Evolutionary conservation across 1,284 basidiomycete species (phyloP), one percentile per base, ranked within the genome.

Genomic region (Trametes sp.): DNA sequence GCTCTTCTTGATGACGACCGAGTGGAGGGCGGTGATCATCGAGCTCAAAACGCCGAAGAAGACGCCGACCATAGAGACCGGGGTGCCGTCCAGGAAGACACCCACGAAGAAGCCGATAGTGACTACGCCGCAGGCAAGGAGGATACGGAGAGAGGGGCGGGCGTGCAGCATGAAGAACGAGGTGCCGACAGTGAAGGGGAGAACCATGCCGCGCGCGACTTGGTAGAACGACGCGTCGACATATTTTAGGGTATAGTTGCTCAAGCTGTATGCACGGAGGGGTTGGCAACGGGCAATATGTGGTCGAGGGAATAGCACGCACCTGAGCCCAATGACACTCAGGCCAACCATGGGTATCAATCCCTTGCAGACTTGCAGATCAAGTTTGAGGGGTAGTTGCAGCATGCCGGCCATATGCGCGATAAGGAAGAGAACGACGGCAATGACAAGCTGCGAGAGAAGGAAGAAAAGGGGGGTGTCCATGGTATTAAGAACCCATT

Each of bases 191-290:
- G 94, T 96, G 81, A 94, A 92, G 0, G 94, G 94, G 35, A 95
- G 85, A 31, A 95, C 84, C 65, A 95, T 82, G 19, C 93, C 93
- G n/a, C 93, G 88, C 1, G 93, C 93, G 63, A 95, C 88, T 78
- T 94, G 93, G 74, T 96, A 96, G 77, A 95, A 95, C 0, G 94
- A 95, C 6, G 94, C 92, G 64, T 96, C 94, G 70, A 96, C 94
- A 71, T 90, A 93, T 86, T 95, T 92, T 52, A 96, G 84, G 58
- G 93, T 95, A 73, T 91, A 95, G 74, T 95, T 96, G 78, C 92
- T 94, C 76, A 93, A 92, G 70, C 91, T 94, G 73, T 42, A 14
- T 48, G 42, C 51, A 13, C 52, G 28, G 38, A 14, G 24, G 8
- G 31, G 28, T 45, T 26, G 33, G 57, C 4, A 26, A 29, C 1